Conservation (phyloP, 2,329 filamentous ascomycete species). For the Zymoseptoria brevis region DNA sequence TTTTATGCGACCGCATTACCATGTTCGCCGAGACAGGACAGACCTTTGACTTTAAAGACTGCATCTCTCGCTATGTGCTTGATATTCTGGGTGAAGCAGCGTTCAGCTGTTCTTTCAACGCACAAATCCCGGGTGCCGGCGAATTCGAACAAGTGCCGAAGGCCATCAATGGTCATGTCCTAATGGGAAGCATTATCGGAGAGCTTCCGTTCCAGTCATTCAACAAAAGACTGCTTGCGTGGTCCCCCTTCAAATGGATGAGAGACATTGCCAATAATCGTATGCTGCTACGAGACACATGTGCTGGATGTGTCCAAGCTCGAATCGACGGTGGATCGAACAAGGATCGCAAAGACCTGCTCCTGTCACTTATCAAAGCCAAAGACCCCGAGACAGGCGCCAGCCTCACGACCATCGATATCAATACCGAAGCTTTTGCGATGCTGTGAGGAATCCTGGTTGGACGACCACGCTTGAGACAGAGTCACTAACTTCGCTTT, state of each 20-base stretch:
- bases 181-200: conserved; percentile 1
- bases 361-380: background rate
- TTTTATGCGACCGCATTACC: conserved; percentile 1
- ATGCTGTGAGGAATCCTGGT: background rate
- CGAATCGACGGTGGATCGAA: background rate
- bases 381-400: background rate
- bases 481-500: background rate
- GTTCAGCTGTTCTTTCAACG: conserved; percentile 1
- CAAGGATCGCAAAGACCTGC: background rate
- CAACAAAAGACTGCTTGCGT: background rate
- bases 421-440: background rate
- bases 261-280: background rate
- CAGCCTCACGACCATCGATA: background rate
- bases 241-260: background rate
- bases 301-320: background rate
- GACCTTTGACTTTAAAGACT: conserved; percentile 1
- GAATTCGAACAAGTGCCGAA: conserved; percentile 1
- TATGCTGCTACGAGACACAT: background rate
- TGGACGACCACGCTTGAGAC: no score
- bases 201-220: background rate
- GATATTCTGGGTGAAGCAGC: conserved; percentile 3
- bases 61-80: conserved; percentile 1
- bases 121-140: conserved; percentile 1
- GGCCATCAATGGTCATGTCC: background rate
- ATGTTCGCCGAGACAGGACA: background rate